Conservation (phyloP, 106 monocot species). For the Acorus gramineus region DNA sequence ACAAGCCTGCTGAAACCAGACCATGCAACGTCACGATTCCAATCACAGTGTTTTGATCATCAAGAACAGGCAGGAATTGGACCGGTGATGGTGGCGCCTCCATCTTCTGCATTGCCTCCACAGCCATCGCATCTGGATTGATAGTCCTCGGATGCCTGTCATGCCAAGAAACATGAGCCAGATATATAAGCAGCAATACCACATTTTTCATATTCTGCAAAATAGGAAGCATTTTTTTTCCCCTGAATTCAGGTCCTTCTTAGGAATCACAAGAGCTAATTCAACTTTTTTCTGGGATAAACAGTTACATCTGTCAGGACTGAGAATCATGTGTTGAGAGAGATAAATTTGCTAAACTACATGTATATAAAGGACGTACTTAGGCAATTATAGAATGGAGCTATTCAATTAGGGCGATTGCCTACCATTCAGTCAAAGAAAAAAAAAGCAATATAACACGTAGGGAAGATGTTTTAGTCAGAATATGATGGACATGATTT, state of each 20-base stretch:
- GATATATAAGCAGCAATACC: too few species aligned
- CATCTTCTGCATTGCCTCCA: conserved; percentile 58
- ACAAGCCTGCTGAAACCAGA: conserved; percentile 55
- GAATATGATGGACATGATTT: too few species aligned
- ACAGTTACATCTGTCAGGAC: too few species aligned
- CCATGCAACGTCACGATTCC: conserved; percentile 62
- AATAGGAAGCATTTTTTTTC: too few species aligned
- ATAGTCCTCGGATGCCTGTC: conserved; percentile 48
- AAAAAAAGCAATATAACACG: neutral
- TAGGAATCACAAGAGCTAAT: too few species aligned
- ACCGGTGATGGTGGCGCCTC: conserved; percentile 67
- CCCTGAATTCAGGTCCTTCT: too few species aligned
- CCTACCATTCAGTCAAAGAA: neutral
- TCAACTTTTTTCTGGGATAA: too few species aligned
- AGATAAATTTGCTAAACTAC: too few species aligned
- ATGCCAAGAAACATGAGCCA: neutral
- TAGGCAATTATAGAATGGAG: neutral
- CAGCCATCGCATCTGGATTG: conserved; percentile 42
- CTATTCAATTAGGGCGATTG: neutral
- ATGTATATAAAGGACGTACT: too few species aligned
- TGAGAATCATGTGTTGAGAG: too few species aligned
- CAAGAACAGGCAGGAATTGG: conserved; percentile 57
- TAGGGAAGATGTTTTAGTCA: too few species aligned
- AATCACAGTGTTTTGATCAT: conserved; percentile 25
- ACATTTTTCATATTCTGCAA: too few species aligned